phyloP scores from a whole-genome alignment of 345 rosid species.

The Lumnitzera racemosa region DNA sequence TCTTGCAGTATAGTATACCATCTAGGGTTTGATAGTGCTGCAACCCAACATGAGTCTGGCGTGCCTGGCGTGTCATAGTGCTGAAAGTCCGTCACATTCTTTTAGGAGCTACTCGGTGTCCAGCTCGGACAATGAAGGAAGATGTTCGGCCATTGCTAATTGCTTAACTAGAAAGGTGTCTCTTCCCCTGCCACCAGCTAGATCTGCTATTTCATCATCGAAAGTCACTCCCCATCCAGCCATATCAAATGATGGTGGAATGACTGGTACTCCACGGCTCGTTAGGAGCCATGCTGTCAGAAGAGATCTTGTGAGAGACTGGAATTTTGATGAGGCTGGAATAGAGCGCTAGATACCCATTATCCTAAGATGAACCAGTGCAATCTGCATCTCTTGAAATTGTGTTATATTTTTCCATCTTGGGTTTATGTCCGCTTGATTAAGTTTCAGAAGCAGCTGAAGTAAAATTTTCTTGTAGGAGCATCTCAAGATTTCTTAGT shows the following conservation, averaged over 20 bases:
- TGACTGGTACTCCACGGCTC: constrained; percentile 63
- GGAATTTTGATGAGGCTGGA: constrained; percentile 73
- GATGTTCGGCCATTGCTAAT: constrained; percentile 66
- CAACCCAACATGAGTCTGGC: constrained; percentile 67
- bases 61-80: constrained; percentile 82
- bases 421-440: constrained; percentile 1
- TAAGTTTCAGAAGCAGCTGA: constrained; percentile 16
- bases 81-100: constrained; percentile 92
- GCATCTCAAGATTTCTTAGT: neutral
- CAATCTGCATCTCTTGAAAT: neutral
- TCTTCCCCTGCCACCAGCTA: constrained; percentile 52
- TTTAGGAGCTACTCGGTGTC: constrained; percentile 90
- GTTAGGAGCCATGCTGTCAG: constrained; percentile 85
- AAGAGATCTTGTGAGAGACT: constrained; percentile 90
- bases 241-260: constrained; percentile 22
- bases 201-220: constrained; percentile 47
- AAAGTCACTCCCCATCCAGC: constrained; percentile 85
- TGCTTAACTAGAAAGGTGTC: constrained; percentile 64
- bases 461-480: constrained; percentile 14
- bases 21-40: neutral
- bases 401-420: constrained; percentile 3
- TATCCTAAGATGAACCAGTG: neutral
- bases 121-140: constrained; percentile 84
- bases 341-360: constrained; percentile 32
- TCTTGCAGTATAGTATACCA: no score